Evolutionary conservation across 2,329 filamentous ascomycete genomes (phyloP).

Genomic region (Dactylellina cionopaga): DNA sequence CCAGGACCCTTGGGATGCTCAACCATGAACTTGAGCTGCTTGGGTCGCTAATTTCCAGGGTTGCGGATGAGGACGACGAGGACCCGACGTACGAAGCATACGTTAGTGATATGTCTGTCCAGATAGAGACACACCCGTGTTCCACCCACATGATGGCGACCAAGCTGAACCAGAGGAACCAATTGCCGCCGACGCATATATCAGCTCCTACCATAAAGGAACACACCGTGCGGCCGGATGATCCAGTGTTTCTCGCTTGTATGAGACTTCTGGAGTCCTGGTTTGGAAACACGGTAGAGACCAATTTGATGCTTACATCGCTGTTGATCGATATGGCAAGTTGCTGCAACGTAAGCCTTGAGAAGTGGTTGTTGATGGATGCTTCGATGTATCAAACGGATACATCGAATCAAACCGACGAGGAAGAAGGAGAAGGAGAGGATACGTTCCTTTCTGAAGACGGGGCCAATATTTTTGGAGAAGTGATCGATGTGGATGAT

Average conservation of each 20-base stretch:
- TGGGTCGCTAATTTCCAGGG: conserved; percentile 72
- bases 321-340: conserved; percentile 81
- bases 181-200: conserved; percentile 67
- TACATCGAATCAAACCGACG: conserved; percentile 59
- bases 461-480: conserved; percentile 17
- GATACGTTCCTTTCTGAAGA: conserved; percentile 55
- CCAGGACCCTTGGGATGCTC: conserved; percentile 77
- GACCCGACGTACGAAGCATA: conserved; percentile 74
- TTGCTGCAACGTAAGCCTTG: conserved; percentile 83
- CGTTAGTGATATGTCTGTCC: conserved; percentile 74
- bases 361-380: conserved; percentile 87
- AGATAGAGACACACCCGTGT: conserved; percentile 78
- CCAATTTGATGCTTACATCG: conserved; percentile 87
- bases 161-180: conserved; percentile 68
- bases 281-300: conserved; percentile 89
- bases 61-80: conserved; percentile 73
- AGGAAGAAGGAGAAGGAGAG: conserved; percentile 59
- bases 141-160: conserved; percentile 75
- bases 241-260: conserved; percentile 72
- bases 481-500: conserved; percentile 20
- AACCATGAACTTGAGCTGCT: conserved; percentile 79
- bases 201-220: conserved; percentile 69
- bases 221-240: conserved; percentile 72
- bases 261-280: conserved; percentile 80
- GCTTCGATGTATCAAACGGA: conserved; percentile 71